A percentile compares a stretch with the other conserved stretches of the same genome.
phyloP scores from a whole-genome alignment of 805 yeast species.

The Starmerella potacharoeniae region DNA sequence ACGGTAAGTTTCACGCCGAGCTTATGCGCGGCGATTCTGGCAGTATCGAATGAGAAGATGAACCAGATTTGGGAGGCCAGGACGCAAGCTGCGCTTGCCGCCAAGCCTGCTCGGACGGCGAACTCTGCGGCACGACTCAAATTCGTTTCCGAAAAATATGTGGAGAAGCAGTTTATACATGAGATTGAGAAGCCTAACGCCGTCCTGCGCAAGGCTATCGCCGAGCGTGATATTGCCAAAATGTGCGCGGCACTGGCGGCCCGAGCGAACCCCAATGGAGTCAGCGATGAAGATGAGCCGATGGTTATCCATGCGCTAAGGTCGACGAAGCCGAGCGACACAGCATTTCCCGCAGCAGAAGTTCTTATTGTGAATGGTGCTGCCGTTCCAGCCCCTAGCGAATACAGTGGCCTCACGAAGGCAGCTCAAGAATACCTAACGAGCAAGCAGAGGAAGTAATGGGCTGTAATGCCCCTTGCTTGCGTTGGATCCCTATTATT shows the following conservation, averaged over 20 bases:
- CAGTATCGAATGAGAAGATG: conserved; percentile 42
- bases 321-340: conserved; percentile 21
- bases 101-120: conserved; percentile 29
- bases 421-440: conserved; percentile 11
- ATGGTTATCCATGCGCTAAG: conserved; percentile 28
- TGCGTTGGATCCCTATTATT: not conserved
- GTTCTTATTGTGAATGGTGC: conserved; percentile 32
- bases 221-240: conserved; percentile 25
- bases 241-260: conserved; percentile 30
- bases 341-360: conserved; percentile 31
- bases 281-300: conserved; percentile 25
- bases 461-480: not conserved
- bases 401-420: conserved; percentile 14
- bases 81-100: conserved; percentile 20
- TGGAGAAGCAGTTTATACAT: conserved; percentile 37
- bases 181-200: conserved; percentile 29
- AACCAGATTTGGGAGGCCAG: conserved; percentile 53
- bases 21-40: conserved; percentile 42
- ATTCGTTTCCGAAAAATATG: conserved; percentile 61
- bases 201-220: conserved; percentile 29
- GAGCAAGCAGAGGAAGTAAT: conserved; percentile 9
- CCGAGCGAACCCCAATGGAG: conserved; percentile 31
- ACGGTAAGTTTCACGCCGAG: conserved; percentile 48
- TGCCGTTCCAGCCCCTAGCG: conserved; percentile 18
- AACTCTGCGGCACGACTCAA: conserved; percentile 39